phyloP scores from a whole-genome alignment of 2,329 filamentous ascomycete species.

The Elsinoe necatrix region DNA sequence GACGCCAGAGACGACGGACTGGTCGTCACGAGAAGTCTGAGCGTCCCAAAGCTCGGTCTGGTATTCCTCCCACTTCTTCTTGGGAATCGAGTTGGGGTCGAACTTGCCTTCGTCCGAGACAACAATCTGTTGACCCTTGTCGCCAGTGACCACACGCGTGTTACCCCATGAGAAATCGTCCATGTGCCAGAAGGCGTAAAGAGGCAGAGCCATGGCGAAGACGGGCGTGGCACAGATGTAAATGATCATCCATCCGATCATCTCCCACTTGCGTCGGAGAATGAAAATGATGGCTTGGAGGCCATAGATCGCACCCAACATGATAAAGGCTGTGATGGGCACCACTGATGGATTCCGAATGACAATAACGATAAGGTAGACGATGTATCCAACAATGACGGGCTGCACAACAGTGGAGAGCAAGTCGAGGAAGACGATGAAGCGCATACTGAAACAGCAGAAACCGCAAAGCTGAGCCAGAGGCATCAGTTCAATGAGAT shows the following conservation, averaged over 20 bases:
- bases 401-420: conserved; percentile 87
- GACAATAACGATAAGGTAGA: conserved; percentile 75
- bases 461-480: conserved; percentile 93
- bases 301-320: conserved; percentile 94
- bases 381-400: conserved; percentile 80
- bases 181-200: conserved; percentile 99
- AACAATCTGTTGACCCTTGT: conserved; percentile 84
- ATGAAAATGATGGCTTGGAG: conserved; percentile 97
- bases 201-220: conserved; percentile 79
- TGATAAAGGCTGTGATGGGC: conserved; percentile 77
- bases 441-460: conserved; percentile 99
- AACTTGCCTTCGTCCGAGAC: conserved; percentile 98
- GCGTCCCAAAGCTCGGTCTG: conserved; percentile 96
- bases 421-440: conserved; percentile 90
- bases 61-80: conserved; percentile 99
- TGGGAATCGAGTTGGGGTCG: conserved; percentile 81
- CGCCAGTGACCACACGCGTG: conserved; percentile 91
- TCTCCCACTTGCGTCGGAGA: conserved; percentile 93
- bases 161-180: conserved; percentile 99
- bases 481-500: conserved; percentile 89
- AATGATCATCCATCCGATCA: conserved; percentile 98
- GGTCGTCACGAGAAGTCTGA: conserved; percentile 73
- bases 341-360: conserved; percentile 54
- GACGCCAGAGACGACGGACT: conserved; percentile 84
- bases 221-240: conserved; percentile 87